Evolutionary conservation across 2,329 filamentous ascomycete genomes (phyloP), one percentile per base, ranked within the genome.

Genomic region (Fusarium mexicanum): DNA sequence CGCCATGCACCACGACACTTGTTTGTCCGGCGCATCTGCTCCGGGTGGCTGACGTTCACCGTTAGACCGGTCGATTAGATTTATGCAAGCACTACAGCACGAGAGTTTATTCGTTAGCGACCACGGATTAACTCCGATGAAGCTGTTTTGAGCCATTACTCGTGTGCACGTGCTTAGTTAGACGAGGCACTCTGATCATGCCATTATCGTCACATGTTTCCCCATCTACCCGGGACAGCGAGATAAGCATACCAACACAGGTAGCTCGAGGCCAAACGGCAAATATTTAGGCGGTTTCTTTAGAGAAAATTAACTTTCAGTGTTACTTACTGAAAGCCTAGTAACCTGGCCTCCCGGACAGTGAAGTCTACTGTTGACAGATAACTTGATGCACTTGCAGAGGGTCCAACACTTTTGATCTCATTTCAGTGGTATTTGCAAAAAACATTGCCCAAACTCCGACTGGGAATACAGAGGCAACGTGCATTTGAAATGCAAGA

Each of bases 341-440:
- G 31, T 24, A 2, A 8, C 31, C 3, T 14, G 1, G 6, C 8
- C n/a, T 16, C 31, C 1, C 3, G 1, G 12, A 14, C 2, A 18
- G 5, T 35, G 17, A 24, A 8, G 8, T 51, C 4, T 51, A 1
- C 11, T 20, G 0, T 17, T 17, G 18, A 18, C 35, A 31, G 20
- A 31, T 12, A n/a, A 3, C 4, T 22, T 48, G 20, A 3, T 31
- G 9, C 6, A 48, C 6, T 16, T 29, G 9, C 18, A 26, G 0
- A 26, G 11, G 3, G 6, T 5, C 11, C 24, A 16, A 29, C 3
- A 7, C 26, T 2, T 12, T 4, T 1, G 26, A 12, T 20, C 20
- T 31, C 20, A 31, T 1, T 31, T 17, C 4, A 7, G 16, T 24
- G 22, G 10, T 8, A 10, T 5, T 11, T 18, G 16, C 22, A 9